phyloP scores from a whole-genome alignment of 192 early-diverging fungal species.

The Backusella tarrabulga region DNA sequence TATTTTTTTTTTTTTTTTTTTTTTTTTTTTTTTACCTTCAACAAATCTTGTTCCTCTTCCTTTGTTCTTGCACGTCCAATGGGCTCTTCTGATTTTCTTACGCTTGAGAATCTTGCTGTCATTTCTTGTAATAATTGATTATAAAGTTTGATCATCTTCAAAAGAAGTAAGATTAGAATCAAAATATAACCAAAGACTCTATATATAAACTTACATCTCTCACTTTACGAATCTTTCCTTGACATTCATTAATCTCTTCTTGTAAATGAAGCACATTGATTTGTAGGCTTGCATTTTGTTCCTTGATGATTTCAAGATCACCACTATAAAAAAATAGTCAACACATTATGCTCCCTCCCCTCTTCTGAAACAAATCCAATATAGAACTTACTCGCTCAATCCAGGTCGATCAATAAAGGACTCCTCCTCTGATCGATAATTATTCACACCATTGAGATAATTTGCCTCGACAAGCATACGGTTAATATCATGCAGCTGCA shows the following conservation, averaged over 20 bases:
- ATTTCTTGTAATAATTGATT: conserved; percentile 30
- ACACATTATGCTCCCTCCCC: no score
- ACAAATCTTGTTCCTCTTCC: conserved; percentile 37
- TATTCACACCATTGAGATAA: conserved; percentile 45
- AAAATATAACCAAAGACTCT: neutral
- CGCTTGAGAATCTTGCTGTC: conserved; percentile 5
- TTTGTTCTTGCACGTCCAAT: conserved; percentile 20
- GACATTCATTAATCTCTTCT: conserved; percentile 32
- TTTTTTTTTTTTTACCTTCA: conserved; percentile 13
- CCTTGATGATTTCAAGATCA: conserved; percentile 56
- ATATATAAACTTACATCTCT: conserved; percentile 24
- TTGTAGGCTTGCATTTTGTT: conserved; percentile 44
- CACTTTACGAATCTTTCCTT: conserved; percentile 33
- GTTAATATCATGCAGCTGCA: conserved; percentile 52
- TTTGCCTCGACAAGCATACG: conserved; percentile 58
- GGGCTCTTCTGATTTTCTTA: conserved; percentile 22
- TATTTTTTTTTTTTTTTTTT: no score
- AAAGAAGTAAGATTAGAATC: neutral
- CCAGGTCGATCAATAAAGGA: conserved; percentile 47
- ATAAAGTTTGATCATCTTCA: conserved; percentile 36
- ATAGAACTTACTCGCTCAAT: conserved; percentile 39
- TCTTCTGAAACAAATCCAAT: neutral
- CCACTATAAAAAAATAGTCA: neutral
- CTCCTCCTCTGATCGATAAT: conserved; percentile 46
- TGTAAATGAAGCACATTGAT: conserved; percentile 43